Percentiles rank a stretch among this genome's conserved stretches.
phyloP scores from a whole-genome alignment of 2,329 filamentous ascomycete species.

The Aureobasidium vineae region DNA sequence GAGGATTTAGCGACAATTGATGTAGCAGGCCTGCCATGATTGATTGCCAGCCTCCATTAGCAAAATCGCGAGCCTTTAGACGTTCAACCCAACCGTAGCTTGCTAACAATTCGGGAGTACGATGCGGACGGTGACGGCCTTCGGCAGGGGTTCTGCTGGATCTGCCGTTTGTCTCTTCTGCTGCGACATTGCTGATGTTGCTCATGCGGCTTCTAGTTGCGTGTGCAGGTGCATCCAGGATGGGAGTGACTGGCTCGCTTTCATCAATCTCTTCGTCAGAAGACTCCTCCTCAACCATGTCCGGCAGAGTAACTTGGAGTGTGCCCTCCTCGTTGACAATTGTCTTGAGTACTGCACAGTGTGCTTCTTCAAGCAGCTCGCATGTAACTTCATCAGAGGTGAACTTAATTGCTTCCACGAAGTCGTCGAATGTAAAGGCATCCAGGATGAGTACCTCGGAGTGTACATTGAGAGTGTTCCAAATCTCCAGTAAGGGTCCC shows the following conservation, averaged over 20 bases:
- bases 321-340: constrained; percentile 79
- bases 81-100: constrained; percentile 83
- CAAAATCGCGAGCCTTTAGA: constrained; percentile 78
- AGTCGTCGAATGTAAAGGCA: constrained; percentile 97
- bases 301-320: constrained; percentile 73
- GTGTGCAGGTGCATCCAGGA: constrained; percentile 71
- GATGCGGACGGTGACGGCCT: constrained; percentile 48
- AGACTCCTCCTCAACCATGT: constrained; percentile 68
- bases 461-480: constrained; percentile 98
- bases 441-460: constrained; percentile 92
- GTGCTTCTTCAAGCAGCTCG: constrained; percentile 83
- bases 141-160: constrained; percentile 27
- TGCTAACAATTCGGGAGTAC: constrained; percentile 71
- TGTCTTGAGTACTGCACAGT: constrained; percentile 86
- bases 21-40: constrained; percentile 85
- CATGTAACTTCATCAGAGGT: constrained; percentile 71
- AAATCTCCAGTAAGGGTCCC: constrained; percentile 82
- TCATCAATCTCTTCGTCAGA: constrained; percentile 67
- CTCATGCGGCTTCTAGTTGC: constrained; percentile 78
- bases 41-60: constrained; percentile 84
- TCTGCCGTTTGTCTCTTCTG: constrained; percentile 57
- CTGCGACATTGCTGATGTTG: constrained; percentile 61
- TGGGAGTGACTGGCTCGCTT: constrained; percentile 55
- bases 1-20: constrained; percentile 74
- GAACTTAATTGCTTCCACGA: constrained; percentile 80